Evolutionary conservation across 352 stramenopile species (phyloP).

Genomic region (Globisporangium solare): DNA sequence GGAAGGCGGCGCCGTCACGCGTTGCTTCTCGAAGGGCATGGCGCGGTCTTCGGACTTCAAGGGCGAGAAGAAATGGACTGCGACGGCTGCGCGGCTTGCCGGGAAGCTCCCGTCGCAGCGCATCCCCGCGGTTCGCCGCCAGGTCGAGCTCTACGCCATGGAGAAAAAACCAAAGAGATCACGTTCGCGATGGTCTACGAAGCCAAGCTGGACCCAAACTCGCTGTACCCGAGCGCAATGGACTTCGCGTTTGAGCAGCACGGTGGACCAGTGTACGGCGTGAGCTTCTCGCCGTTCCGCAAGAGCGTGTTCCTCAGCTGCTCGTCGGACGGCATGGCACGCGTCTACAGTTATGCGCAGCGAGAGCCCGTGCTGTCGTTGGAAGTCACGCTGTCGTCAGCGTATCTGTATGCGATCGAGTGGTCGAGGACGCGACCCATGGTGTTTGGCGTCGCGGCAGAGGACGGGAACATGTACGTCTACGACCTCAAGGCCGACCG

Average conservation of each 20-base stretch:
- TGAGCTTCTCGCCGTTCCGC: constrained; percentile 81
- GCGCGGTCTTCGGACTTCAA: constrained; percentile 62
- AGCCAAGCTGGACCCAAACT: constrained; percentile 51
- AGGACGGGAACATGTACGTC: constrained; percentile 72
- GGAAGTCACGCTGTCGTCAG: constrained; percentile 57
- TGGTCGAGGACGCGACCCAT: constrained; percentile 75
- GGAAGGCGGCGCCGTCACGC: constrained; percentile 59
- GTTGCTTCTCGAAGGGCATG: constrained; percentile 55
- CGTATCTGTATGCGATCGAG: constrained; percentile 69
- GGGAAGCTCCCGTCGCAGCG: constrained; percentile 42
- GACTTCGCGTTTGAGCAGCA: constrained; percentile 78
- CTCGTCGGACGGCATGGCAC: constrained; percentile 72
- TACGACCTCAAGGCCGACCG: constrained; percentile 69
- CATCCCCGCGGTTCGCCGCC: constrained; percentile 44
- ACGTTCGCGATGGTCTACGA: constrained; percentile 71
- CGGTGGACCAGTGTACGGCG: constrained; percentile 69
- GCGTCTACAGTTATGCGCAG: constrained; percentile 70
- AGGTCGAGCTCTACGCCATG: constrained; percentile 64
- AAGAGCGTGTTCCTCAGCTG: constrained; percentile 76
- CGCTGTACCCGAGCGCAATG: constrained; percentile 60
- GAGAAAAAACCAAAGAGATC: constrained; percentile 63
- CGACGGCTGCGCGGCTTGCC: constrained; percentile 53
- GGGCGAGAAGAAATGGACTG: constrained; percentile 78
- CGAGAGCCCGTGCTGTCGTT: constrained; percentile 54
- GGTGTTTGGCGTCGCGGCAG: constrained; percentile 64